These are phyloP conservation scores for Mortierella sp. DNA, from an alignment of 371 early-diverging fungal species.

Conservation along the genomic window DNA sequence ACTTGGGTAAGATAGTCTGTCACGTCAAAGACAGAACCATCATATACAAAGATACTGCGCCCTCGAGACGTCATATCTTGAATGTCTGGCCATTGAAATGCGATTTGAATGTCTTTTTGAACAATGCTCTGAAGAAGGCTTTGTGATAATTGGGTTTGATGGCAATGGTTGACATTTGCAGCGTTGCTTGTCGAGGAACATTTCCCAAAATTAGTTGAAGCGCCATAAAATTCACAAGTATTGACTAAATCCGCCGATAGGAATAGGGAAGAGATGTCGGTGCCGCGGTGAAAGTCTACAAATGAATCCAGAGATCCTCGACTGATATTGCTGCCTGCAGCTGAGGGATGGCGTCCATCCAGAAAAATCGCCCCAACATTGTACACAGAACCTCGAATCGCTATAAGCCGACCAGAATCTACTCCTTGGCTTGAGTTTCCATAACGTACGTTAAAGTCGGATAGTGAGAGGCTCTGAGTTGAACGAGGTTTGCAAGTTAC, in stretches of 20 bases:
- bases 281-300: slow-evolving; percentile 36
- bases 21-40: slow-evolving; percentile 56
- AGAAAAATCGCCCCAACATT: slow-evolving; percentile 49
- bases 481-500: slow-evolving; percentile 52
- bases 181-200: slow-evolving; percentile 7
- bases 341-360: slow-evolving; percentile 44
- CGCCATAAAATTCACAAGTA: slow-evolving; percentile 36
- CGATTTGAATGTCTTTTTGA: slow-evolving; percentile 19
- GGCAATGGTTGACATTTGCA: slow-evolving; percentile 29
- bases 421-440: slow-evolving; percentile 13
- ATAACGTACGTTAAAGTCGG: slow-evolving; percentile 19
- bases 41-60: slow-evolving; percentile 49
- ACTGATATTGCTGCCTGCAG: slow-evolving; percentile 17
- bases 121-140: background rate
- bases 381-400: slow-evolving; percentile 56
- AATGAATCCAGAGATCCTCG: slow-evolving; percentile 29
- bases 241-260: slow-evolving; percentile 20
- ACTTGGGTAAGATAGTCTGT: slow-evolving; percentile 44
- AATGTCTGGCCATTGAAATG: slow-evolving; percentile 28
- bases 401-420: slow-evolving; percentile 21
- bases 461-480: background rate
- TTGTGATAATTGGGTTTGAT: slow-evolving; percentile 22
- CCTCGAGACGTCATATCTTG: background rate
- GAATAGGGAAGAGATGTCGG: slow-evolving; percentile 54
- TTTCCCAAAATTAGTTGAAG: slow-evolving; percentile 28